A percentile compares a stretch with the other conserved stretches of the same genome.
phyloP scores from a whole-genome alignment of 768 basidiomycete species.

The Lentinula edodes region DNA sequence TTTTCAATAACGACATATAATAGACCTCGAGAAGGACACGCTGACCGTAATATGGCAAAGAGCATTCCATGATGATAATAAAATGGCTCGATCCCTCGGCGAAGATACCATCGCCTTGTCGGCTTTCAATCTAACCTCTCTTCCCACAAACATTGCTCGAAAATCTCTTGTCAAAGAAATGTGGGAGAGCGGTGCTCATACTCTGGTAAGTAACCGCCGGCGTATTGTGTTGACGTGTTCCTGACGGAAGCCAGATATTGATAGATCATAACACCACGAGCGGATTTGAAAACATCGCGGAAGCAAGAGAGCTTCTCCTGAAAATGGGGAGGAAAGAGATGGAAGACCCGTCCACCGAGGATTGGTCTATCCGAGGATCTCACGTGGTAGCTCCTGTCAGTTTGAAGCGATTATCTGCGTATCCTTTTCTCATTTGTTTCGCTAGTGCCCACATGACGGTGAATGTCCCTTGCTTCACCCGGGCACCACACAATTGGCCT shows the following conservation, averaged over 20 bases:
- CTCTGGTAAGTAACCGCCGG: conserved; percentile 48
- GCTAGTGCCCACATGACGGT: conserved; percentile 86
- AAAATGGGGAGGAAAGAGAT: conserved; percentile 53
- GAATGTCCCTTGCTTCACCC: conserved; percentile 70
- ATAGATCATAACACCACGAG: conserved; percentile 76
- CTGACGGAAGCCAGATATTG: conserved; percentile 50
- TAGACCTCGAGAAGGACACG: conserved; percentile 44
- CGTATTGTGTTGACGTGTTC: conserved; percentile 1
- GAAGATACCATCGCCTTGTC: conserved; percentile 65
- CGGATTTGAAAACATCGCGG: conserved; percentile 76
- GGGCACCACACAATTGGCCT: conserved; percentile 51
- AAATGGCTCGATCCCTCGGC: conserved; percentile 35
- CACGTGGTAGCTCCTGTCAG: conserved; percentile 89
- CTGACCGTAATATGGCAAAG: conserved; percentile 51
- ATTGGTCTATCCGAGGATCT: conserved; percentile 42
- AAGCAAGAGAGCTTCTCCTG: conserved; percentile 72
- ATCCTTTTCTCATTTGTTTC: conserved; percentile 5
- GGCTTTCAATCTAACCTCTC: conserved; percentile 79
- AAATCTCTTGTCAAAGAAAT: conserved; percentile 73
- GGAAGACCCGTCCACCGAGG: conserved; percentile 37
- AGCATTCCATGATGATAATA: conserved; percentile 44
- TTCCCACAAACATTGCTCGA: conserved; percentile 54
- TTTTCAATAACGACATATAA: not conserved
- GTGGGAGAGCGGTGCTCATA: conserved; percentile 88
- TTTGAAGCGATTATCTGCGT: conserved; percentile 12